Percentiles rank a stretch among this genome's conserved stretches.
These are phyloP conservation scores for Beta vulgaris DNA, from an alignment of 148 eudicot genomes.

Conservation along the genomic window DNA sequence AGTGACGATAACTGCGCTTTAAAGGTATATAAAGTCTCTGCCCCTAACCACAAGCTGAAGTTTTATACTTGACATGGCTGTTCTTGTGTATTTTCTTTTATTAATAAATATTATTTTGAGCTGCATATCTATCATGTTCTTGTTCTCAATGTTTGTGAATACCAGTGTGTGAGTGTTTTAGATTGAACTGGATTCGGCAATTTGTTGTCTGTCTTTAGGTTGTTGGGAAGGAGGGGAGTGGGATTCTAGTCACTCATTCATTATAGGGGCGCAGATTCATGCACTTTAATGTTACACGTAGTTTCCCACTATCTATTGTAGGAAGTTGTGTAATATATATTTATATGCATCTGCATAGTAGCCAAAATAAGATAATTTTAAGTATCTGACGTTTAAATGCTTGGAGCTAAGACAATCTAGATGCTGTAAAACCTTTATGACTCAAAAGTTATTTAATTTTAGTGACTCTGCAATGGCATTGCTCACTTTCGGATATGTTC, in stretches of 20 bases:
- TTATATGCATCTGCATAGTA: not conserved
- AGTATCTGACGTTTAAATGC: no score
- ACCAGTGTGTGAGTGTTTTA: not conserved
- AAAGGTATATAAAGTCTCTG: conserved; percentile 45
- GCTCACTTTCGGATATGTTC: not conserved
- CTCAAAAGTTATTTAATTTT: not conserved
- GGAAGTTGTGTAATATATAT: not conserved
- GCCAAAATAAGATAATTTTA: no score
- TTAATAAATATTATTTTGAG: not conserved
- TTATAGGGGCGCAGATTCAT: no score
- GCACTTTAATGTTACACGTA: no score
- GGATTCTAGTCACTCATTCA: no score
- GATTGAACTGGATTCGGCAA: not conserved
- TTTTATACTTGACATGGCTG: not conserved
- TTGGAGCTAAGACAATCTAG: not conserved
- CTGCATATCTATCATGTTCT: not conserved
- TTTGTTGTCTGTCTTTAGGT: no score
- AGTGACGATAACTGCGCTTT: conserved; percentile 86
- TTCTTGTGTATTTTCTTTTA: not conserved
- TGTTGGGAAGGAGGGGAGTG: no score
- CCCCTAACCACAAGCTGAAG: not conserved
- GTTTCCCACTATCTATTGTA: no score
- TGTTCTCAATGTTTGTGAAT: not conserved
- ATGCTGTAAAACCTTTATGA: not conserved
- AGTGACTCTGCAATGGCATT: not conserved